A percentile compares a stretch with the other conserved stretches of the same genome.
Conservation (phyloP, 2,329 filamentous ascomycete genomes). For the Diaporthe nobilis region DNA sequence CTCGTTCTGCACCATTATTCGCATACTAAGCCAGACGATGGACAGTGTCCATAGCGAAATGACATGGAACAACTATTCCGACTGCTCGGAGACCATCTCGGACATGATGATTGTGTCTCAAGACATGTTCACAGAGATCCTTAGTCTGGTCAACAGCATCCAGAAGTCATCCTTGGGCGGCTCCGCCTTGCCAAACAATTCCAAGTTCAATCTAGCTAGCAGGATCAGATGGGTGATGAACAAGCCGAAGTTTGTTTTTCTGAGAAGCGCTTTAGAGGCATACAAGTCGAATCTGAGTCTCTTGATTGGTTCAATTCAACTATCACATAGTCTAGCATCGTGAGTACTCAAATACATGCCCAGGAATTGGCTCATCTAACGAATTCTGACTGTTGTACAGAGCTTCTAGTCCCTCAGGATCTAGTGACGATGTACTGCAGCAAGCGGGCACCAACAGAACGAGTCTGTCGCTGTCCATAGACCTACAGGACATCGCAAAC, state of each 20-base stretch:
- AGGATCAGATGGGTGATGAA: constrained; percentile 16
- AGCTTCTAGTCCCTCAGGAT: neutral
- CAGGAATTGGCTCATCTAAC: neutral
- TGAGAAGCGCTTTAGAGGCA: constrained; percentile 8
- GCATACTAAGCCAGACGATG: neutral
- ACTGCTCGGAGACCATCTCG: neutral
- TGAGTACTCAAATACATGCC: neutral
- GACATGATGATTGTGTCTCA: neutral
- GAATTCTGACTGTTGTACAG: neutral
- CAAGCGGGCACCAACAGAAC: neutral
- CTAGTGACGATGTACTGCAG: neutral
- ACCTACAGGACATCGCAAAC: neutral
- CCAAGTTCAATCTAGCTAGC: neutral
- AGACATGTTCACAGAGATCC: neutral
- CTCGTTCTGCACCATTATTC: neutral
- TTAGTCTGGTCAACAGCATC: neutral
- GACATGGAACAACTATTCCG: neutral
- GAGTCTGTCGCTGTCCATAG: neutral
- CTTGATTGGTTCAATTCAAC: neutral
- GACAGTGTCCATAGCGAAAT: neutral
- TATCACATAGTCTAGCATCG: neutral
- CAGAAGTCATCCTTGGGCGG: neutral
- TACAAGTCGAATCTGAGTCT: constrained; percentile 2
- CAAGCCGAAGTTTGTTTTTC: neutral
- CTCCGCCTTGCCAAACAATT: neutral